These are phyloP conservation scores for Penicillium thymicola DNA, from an alignment of 2,329 filamentous ascomycete genomes.

Conservation along the genomic window DNA sequence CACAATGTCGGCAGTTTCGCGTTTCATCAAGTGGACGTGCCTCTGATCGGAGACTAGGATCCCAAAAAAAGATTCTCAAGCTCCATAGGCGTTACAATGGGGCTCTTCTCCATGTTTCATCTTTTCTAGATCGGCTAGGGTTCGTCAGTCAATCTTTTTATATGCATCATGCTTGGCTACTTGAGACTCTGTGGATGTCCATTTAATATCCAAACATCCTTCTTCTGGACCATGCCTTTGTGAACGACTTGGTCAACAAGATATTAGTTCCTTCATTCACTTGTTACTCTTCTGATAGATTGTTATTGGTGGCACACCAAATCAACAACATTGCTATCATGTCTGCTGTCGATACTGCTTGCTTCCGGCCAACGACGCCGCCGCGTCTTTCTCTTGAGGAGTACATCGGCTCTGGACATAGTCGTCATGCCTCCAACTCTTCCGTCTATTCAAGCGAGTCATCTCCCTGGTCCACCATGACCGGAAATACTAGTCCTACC, in stretches of 20 bases:
- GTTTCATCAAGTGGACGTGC: constrained; percentile 24
- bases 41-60: constrained; percentile 24
- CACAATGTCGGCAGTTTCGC: constrained; percentile 26
- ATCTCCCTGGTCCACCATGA: constrained; percentile 65
- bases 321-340: constrained; percentile 35
- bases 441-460: constrained; percentile 67
- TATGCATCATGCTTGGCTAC: constrained; percentile 19
- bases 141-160: constrained; percentile 28
- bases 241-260: constrained; percentile 12
- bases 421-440: constrained; percentile 62
- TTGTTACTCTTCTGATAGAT: constrained; percentile 15
- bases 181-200: constrained; percentile 22
- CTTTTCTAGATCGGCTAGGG: constrained; percentile 30
- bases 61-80: constrained; percentile 28
- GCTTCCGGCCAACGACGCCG: constrained; percentile 46
- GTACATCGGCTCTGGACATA: constrained; percentile 45
- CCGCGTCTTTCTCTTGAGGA: constrained; percentile 38
- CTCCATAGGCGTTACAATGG: constrained; percentile 32
- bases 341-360: constrained; percentile 42
- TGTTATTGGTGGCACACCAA: constrained; percentile 12
- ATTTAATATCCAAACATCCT: constrained; percentile 42
- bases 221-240: constrained; percentile 17
- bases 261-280: constrained; percentile 16
- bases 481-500: constrained; percentile 65
- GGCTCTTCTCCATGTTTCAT: constrained; percentile 41